phyloP scores from a whole-genome alignment of 164 flowering plant genomes.

The Akebia trifoliata region DNA sequence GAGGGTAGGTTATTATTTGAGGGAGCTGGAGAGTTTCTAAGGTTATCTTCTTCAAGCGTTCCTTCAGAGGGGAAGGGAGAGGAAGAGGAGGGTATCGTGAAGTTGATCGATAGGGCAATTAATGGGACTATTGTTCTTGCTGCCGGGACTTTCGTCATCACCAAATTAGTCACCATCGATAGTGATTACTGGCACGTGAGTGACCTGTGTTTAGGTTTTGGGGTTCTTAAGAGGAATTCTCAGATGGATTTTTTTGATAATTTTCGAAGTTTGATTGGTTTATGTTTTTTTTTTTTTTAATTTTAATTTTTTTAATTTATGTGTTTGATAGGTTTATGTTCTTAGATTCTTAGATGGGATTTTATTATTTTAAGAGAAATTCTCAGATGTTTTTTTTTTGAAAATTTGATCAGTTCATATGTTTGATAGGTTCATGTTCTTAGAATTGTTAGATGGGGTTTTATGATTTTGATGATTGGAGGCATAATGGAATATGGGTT shows the following conservation, averaged over 20 bases:
- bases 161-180: conserved; percentile 75
- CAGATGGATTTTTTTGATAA: not conserved
- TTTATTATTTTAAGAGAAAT: not conserved
- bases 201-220: conserved; percentile 8
- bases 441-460: not conserved
- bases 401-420: too few species aligned
- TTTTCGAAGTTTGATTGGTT: too few species aligned
- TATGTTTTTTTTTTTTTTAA: too few species aligned
- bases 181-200: conserved; percentile 83
- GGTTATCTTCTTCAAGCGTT: conserved; percentile 30
- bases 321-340: not conserved
- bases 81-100: conserved; percentile 36
- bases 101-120: conserved; percentile 58
- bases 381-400: not conserved
- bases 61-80: conserved; percentile 18
- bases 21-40: conserved; percentile 35
- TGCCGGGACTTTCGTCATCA: conserved; percentile 69
- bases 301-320: not conserved
- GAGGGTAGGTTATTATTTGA: conserved; percentile 63
- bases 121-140: conserved; percentile 82
- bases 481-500: too few species aligned
- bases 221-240: not conserved
- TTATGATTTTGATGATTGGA: not conserved
- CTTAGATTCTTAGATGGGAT: too few species aligned
- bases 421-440: too few species aligned